These are phyloP conservation scores for Fragaria nilgerrensis DNA, from an alignment of 306 rosid species.

Conservation along the genomic window DNA sequence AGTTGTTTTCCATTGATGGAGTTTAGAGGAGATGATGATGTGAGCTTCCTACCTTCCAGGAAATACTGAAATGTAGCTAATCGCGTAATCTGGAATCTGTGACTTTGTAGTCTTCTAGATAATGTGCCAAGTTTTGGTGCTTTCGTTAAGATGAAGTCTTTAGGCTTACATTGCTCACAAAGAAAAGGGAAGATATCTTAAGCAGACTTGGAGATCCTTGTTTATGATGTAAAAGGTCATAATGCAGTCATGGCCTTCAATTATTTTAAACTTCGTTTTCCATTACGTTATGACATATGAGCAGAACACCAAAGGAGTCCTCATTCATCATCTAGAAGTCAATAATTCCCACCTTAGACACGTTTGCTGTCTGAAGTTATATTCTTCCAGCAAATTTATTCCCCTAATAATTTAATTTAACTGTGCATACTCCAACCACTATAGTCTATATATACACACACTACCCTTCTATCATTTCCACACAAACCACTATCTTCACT, in stretches of 20 bases:
- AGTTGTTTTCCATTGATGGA: background rate
- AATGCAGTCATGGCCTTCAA: background rate
- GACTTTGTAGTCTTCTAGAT: background rate
- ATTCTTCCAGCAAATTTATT: conserved; percentile 4
- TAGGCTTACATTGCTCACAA: background rate
- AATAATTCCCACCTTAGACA: background rate
- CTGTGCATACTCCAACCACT: background rate
- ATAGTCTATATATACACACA: background rate
- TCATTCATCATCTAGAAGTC: conserved; percentile 8
- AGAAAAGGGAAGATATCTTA: background rate
- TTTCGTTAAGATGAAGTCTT: background rate
- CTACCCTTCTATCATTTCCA: conserved; percentile 4
- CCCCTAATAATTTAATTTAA: background rate
- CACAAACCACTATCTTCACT: conserved; percentile 8
- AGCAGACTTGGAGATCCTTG: background rate
- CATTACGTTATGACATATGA: background rate
- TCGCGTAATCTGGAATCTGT: background rate
- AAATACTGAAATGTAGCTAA: background rate
- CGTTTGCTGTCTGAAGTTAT: background rate
- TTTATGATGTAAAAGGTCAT: background rate
- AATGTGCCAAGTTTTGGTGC: background rate
- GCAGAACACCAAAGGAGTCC: background rate
- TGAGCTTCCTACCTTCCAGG: background rate
- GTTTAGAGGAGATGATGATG: background rate
- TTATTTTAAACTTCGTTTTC: background rate